Percentiles rank a stretch among this genome's conserved stretches.
Evolutionary conservation across 2,329 filamentous ascomycete genomes (phyloP).

Genomic region (Cytospora chrysosperma): DNA sequence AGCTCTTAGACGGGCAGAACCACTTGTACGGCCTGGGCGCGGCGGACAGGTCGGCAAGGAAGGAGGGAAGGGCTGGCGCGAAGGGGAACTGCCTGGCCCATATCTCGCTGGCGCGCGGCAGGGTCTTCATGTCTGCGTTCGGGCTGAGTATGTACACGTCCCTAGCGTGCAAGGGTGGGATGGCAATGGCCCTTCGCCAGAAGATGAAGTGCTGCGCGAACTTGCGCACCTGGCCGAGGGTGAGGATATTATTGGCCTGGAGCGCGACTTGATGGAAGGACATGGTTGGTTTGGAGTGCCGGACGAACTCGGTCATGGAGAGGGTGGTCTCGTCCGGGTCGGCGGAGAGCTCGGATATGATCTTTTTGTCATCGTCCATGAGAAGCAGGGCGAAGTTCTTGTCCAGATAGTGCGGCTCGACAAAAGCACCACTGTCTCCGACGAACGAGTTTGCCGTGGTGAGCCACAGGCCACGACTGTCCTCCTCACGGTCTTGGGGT

Average conservation of each 20-base stretch:
- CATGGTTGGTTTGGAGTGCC: constrained; percentile 67
- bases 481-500: constrained; percentile 59
- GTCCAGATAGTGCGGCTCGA: constrained; percentile 69
- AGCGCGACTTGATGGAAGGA: constrained; percentile 71
- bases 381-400: constrained; percentile 86
- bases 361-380: constrained; percentile 75
- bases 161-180: constrained; percentile 83
- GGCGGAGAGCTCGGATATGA: constrained; percentile 70
- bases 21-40: constrained; percentile 79
- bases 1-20: constrained; percentile 83
- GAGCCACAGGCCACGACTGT: constrained; percentile 76
- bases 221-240: constrained; percentile 76
- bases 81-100: constrained; percentile 82
- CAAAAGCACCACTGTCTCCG: constrained; percentile 61
- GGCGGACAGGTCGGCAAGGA: constrained; percentile 79
- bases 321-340: constrained; percentile 74
- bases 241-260: constrained; percentile 62
- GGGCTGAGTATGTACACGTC: constrained; percentile 92
- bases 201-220: constrained; percentile 93
- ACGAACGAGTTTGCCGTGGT: constrained; percentile 80
- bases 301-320: constrained; percentile 78
- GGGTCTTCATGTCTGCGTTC: constrained; percentile 74
- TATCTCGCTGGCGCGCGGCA: constrained; percentile 66
- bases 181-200: constrained; percentile 89
- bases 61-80: constrained; percentile 77